Evolutionary conservation across 768 basidiomycete species (phyloP), one percentile per base, ranked within the genome.

Genomic region (Hemileccinum rubropunctum): DNA sequence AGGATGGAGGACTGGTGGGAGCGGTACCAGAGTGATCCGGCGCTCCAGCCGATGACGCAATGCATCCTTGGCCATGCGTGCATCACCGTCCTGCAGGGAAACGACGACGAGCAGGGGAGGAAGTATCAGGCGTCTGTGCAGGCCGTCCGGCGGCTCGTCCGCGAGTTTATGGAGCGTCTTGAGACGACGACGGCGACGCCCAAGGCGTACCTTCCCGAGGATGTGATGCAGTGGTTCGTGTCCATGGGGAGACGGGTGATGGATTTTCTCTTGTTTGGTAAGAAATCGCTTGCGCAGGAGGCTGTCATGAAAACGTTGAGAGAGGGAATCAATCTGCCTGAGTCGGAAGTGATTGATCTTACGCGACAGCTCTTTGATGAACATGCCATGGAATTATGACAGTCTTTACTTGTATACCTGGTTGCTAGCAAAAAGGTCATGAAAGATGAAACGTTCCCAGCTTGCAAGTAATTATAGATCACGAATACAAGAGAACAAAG

Each of bases 1-100:
- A 52, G 52, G 42, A 70, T 69, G 69, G 65, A 71, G 12, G 56
- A 47, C 10, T 71, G 71, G 69, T 71, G 69, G 70, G 51, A 57
- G 15, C 52, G 35, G 43, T 64, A 71, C 45, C 20, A 45, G 12
- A 13, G 18, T 4, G 56, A 52, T 28, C 15, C 8, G 0, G 52
- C 48, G 33, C 4, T 67, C 30, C 36, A 36, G 20, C 37, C 42
- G 4, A 51, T 59, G 54, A 32, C 32, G 21, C 47, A 15, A 37
- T 4, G 3, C 3, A 48, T 61, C 23, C 10, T 37, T 39, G 46
- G 50, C 1, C 65, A 70, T 18, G 69, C 62, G 4, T 71, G 69
- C 42, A 56, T 67, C 34, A 67, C 64, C 12, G 63, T 66, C 6
- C 41, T 66, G 26, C 56, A 40, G 6, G 63, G 53, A 18, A 58